Conservation (phyloP, 2,329 filamentous ascomycete species). For the Diaporthe ampelina region DNA sequence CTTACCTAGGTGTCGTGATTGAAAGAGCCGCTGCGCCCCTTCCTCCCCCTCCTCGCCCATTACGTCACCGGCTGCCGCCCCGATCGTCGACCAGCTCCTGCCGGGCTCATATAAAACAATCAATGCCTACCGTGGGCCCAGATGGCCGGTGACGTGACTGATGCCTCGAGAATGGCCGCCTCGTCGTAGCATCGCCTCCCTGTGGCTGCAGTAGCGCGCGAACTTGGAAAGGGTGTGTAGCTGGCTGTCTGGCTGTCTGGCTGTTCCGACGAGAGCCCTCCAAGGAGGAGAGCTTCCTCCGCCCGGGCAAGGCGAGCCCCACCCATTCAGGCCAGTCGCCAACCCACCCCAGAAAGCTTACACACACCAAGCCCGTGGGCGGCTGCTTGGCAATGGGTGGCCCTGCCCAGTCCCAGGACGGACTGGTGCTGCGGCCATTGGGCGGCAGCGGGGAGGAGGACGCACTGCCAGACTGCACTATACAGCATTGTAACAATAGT, state of each 20-base stretch:
- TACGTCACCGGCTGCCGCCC: constrained; percentile 31
- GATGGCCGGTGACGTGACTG: constrained; percentile 26
- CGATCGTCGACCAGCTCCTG: constrained; percentile 19
- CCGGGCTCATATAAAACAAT: constrained; percentile 7
- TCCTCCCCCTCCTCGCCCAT: neutral
- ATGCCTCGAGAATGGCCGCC: constrained; percentile 21
- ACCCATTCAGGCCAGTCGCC: constrained; percentile 9
- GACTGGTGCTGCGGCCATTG: neutral
- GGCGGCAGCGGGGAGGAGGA: constrained; percentile 2
- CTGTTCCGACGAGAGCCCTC: neutral
- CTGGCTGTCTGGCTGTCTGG: no score
- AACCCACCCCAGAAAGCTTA: constrained; percentile 16
- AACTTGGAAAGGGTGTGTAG: neutral
- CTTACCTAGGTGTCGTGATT: neutral
- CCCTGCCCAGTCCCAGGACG: no score
- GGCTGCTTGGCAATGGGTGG: constrained; percentile 6
- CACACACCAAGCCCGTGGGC: constrained; percentile 23
- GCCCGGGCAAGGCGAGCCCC: neutral
- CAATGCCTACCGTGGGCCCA: neutral
- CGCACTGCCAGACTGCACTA: neutral
- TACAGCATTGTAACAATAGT: neutral
- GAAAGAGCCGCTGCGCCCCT: constrained; percentile 21
- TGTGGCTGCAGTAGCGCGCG: constrained; percentile 33
- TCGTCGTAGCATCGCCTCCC: constrained; percentile 28
- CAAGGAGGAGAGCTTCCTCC: constrained; percentile 9